Conservation (phyloP, 2,329 filamentous ascomycete genomes). For the Alternaria consortialis region DNA sequence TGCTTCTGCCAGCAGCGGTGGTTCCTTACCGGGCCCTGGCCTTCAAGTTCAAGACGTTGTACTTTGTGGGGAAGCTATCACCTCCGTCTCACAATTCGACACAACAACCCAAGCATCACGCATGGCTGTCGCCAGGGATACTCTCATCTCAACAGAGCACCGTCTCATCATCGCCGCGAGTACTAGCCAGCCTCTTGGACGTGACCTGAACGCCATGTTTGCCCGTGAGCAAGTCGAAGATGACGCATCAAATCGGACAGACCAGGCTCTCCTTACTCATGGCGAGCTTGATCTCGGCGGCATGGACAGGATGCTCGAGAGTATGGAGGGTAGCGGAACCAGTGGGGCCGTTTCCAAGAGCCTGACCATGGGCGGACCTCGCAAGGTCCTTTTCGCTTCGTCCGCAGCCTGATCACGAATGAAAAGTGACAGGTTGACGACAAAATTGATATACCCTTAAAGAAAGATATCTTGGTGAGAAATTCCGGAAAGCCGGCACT, state of each 20-base stretch:
- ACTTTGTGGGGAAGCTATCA: slow-evolving; percentile 55
- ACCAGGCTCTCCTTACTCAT: slow-evolving; percentile 55
- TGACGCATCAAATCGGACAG: slow-evolving; percentile 42
- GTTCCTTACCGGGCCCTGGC: slow-evolving; percentile 53
- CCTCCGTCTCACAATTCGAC: slow-evolving; percentile 55
- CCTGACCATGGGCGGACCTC: slow-evolving; percentile 41
- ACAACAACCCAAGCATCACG: slow-evolving; percentile 50
- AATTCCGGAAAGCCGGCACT: neutral
- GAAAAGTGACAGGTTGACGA: neutral
- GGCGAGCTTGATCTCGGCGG: slow-evolving; percentile 59
- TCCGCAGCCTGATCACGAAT: slow-evolving; percentile 32
- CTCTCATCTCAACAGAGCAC: slow-evolving; percentile 56
- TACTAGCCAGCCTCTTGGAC: slow-evolving; percentile 42
- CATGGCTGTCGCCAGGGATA: slow-evolving; percentile 56
- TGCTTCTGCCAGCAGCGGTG: slow-evolving; percentile 43
- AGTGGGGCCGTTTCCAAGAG: slow-evolving; percentile 31
- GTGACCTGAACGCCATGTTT: slow-evolving; percentile 40
- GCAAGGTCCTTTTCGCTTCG: slow-evolving; percentile 49
- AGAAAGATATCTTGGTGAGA: neutral
- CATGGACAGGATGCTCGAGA: slow-evolving; percentile 57
- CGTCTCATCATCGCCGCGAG: slow-evolving; percentile 55
- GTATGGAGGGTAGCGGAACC: slow-evolving; percentile 42
- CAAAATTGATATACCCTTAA: neutral
- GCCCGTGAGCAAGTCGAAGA: slow-evolving; percentile 42
- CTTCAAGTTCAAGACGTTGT: slow-evolving; percentile 55